phyloP scores from a whole-genome alignment of 371 early-diverging fungal species.

The Mortierella sp. region DNA sequence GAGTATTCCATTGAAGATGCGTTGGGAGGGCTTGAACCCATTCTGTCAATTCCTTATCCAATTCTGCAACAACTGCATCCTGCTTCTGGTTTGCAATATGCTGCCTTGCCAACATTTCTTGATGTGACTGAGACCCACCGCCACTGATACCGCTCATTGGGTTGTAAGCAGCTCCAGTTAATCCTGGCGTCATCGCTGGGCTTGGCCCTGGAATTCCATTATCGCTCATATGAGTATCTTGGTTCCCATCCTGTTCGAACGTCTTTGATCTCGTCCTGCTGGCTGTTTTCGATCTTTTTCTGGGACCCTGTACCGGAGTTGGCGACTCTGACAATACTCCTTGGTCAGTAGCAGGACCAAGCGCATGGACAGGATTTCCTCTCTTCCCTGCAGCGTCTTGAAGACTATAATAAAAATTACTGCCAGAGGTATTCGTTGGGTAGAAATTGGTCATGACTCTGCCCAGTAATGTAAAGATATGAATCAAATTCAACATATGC shows the following conservation, averaged over 20 bases:
- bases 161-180: no score
- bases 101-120: slow-evolving; percentile 19
- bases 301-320: background rate
- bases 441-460: slow-evolving; percentile 15
- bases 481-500: background rate
- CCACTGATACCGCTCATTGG: no score
- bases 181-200: background rate
- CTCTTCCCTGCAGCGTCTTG: background rate
- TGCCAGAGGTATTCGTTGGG: slow-evolving; percentile 10
- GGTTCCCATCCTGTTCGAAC: background rate
- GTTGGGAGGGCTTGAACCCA: slow-evolving; percentile 21
- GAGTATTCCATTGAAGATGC: slow-evolving; percentile 11
- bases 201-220: background rate
- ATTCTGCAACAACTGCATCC: slow-evolving; percentile 6
- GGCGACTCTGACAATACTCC: background rate
- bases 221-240: background rate
- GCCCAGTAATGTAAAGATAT: slow-evolving; percentile 1
- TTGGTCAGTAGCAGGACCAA: background rate
- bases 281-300: slow-evolving; percentile 11
- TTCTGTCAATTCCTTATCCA: slow-evolving; percentile 16
- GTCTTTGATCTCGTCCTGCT: slow-evolving; percentile 1
- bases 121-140: background rate
- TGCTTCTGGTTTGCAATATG: slow-evolving; percentile 10
- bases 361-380: no score
- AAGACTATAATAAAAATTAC: background rate